phyloP scores from a whole-genome alignment of 2,329 filamentous ascomycete genomes.

The Lasiodiplodia hormozganensis region DNA sequence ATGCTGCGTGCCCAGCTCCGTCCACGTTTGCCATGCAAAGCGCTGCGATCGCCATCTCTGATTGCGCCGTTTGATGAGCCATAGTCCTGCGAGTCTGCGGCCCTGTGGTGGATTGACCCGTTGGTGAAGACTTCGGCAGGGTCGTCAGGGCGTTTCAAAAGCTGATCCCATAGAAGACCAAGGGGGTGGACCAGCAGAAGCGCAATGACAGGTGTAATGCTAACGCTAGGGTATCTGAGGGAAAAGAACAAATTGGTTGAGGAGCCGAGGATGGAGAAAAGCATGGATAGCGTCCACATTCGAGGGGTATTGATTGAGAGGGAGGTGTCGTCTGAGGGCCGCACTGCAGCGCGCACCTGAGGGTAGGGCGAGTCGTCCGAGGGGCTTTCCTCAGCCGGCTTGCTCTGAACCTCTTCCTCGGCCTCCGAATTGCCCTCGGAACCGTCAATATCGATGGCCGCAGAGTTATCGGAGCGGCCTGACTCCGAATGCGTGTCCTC shows the following conservation, averaged over 20 bases:
- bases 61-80: conserved; percentile 7
- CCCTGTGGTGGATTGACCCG: conserved; percentile 54
- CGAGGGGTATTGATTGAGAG: conserved; percentile 87
- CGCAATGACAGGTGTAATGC: conserved; percentile 87
- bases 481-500: conserved; percentile 15
- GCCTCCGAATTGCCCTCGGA: conserved; percentile 42
- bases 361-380: conserved; percentile 77
- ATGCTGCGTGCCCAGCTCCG: conserved; percentile 50
- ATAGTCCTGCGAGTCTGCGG: conserved; percentile 15
- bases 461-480: conserved; percentile 25
- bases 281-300: conserved; percentile 82
- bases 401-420: conserved; percentile 27
- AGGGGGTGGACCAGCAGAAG: conserved; percentile 84
- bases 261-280: conserved; percentile 82
- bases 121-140: conserved; percentile 64
- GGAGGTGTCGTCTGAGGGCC: conserved; percentile 74
- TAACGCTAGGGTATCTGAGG: conserved; percentile 86
- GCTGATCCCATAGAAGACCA: conserved; percentile 77
- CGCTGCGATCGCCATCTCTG: background rate
- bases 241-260: conserved; percentile 90
- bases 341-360: conserved; percentile 80
- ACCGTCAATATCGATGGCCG: conserved; percentile 37
- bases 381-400: conserved; percentile 56
- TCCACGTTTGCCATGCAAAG: background rate
- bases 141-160: conserved; percentile 67